These are phyloP conservation scores for Capillidium heterosporum DNA, from an alignment of 371 early-diverging fungal species.

Conservation along the genomic window DNA sequence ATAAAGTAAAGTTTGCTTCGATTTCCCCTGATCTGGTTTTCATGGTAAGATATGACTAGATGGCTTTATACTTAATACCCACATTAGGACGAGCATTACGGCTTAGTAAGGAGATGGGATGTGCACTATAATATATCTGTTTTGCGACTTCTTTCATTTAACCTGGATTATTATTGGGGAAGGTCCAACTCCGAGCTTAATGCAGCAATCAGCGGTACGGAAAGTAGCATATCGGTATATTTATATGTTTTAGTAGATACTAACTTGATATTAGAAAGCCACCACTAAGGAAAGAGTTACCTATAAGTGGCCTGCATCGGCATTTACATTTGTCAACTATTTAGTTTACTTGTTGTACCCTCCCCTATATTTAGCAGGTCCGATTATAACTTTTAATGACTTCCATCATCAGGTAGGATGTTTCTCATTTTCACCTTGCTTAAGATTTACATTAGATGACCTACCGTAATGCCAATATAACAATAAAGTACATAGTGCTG, in stretches of 20 bases:
- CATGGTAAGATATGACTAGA: constrained; percentile 26
- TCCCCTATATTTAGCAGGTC: constrained; percentile 86
- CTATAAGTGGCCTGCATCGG: constrained; percentile 22
- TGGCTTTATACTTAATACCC: not conserved
- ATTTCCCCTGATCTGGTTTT: constrained; percentile 36
- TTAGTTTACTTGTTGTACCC: constrained; percentile 66
- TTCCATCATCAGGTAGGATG: constrained; percentile 57
- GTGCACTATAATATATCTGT: constrained; percentile 76
- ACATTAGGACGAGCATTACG: constrained; percentile 31
- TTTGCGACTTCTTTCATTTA: constrained; percentile 75
- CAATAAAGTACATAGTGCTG: constrained; percentile 12
- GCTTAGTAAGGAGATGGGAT: constrained; percentile 64
- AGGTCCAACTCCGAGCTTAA: constrained; percentile 8
- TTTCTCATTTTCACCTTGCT: not conserved
- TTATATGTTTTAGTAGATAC: not conserved
- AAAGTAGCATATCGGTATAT: constrained; percentile 4
- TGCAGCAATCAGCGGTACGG: constrained; percentile 6
- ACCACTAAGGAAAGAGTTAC: constrained; percentile 36
- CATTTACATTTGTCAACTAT: constrained; percentile 55
- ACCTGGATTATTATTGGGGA: constrained; percentile 78
- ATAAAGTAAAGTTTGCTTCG: constrained; percentile 46
- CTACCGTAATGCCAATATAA: constrained; percentile 22
- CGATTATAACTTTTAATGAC: constrained; percentile 85
- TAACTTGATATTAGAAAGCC: not conserved
- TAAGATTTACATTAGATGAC: constrained; percentile 17